Percentiles rank a stretch among this genome's conserved stretches.
Evolutionary conservation across 768 basidiomycete genomes (phyloP).

Genomic region (Tulasnella sp.): DNA sequence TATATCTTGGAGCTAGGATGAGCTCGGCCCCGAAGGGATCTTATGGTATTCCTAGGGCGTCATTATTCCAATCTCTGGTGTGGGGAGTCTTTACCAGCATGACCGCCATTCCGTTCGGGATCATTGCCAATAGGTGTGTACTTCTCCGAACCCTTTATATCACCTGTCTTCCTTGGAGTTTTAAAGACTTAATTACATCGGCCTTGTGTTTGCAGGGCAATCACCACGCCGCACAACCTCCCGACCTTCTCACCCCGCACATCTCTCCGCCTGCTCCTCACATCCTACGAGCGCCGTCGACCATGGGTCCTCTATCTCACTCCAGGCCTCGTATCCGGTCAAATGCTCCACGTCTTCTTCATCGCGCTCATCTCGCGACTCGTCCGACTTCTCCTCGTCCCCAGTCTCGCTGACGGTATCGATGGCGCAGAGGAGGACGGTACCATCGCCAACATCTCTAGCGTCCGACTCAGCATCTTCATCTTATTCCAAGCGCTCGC

Average conservation of each 20-base stretch:
- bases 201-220: constrained; percentile 39
- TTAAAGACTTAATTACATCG: neutral
- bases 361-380: constrained; percentile 34
- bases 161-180: neutral
- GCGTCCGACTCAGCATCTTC: constrained; percentile 26
- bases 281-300: constrained; percentile 64
- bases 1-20: constrained; percentile 43
- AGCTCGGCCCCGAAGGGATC: constrained; percentile 40
- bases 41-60: constrained; percentile 52
- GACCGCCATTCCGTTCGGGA: constrained; percentile 53
- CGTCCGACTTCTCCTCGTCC: constrained; percentile 44
- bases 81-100: constrained; percentile 59
- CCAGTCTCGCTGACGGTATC: constrained; percentile 30
- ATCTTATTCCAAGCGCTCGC: constrained; percentile 33
- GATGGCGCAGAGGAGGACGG: constrained; percentile 16
- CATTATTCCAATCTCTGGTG: constrained; percentile 47
- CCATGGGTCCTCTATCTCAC: constrained; percentile 77
- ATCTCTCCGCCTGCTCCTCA: constrained; percentile 59
- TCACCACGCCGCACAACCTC: constrained; percentile 72
- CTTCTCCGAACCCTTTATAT: neutral
- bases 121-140: constrained; percentile 64
- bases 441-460: constrained; percentile 43
- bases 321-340: constrained; percentile 45
- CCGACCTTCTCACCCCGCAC: constrained; percentile 47
- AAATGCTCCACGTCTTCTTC: constrained; percentile 37